These are phyloP conservation scores for Sphagnum fallax DNA, from an alignment of 228 moss, liverwort and hornwort species.

Conservation along the genomic window DNA sequence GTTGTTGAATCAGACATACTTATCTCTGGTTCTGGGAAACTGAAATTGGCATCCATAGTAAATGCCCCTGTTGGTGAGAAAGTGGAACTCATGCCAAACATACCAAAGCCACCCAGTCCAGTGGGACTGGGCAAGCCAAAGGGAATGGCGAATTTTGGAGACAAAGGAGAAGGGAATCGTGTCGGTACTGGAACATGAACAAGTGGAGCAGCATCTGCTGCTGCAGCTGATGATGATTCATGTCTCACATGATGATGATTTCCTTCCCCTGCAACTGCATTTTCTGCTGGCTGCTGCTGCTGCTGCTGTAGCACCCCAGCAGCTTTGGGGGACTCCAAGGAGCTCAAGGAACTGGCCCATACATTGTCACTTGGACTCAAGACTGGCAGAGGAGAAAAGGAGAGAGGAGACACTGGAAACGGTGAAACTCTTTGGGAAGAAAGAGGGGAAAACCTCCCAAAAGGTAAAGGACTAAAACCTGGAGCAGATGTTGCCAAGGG, in stretches of 20 bases:
- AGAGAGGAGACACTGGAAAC: constrained; percentile 61
- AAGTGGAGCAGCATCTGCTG: background rate
- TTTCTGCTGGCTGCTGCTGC: constrained; percentile 32
- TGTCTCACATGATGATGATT: background rate
- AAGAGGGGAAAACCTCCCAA: constrained; percentile 6
- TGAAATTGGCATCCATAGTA: constrained; percentile 61
- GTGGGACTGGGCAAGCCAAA: constrained; percentile 42
- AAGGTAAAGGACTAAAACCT: constrained; percentile 13
- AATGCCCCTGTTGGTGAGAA: constrained; percentile 47
- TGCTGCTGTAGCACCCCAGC: constrained; percentile 47
- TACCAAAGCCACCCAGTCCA: constrained; percentile 40
- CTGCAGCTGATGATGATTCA: background rate
- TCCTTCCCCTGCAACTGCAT: constrained; percentile 20
- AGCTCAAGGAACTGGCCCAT: constrained; percentile 71
- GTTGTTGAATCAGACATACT: constrained; percentile 28
- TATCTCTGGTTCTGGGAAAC: constrained; percentile 62
- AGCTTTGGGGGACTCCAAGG: constrained; percentile 55
- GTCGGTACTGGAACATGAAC: constrained; percentile 14
- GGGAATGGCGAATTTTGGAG: constrained; percentile 32
- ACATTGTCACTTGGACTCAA: constrained; percentile 68
- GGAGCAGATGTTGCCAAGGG: constrained; percentile 28
- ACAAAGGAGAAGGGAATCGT: constrained; percentile 39
- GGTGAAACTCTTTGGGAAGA: constrained; percentile 29
- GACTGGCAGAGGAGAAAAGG: constrained; percentile 78
- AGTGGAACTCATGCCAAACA: constrained; percentile 36